Percentiles rank a stretch among this genome's conserved stretches.
phyloP scores from a whole-genome alignment of 1,139 yeast species.

The Sugiyamaella grinbergsii region DNA sequence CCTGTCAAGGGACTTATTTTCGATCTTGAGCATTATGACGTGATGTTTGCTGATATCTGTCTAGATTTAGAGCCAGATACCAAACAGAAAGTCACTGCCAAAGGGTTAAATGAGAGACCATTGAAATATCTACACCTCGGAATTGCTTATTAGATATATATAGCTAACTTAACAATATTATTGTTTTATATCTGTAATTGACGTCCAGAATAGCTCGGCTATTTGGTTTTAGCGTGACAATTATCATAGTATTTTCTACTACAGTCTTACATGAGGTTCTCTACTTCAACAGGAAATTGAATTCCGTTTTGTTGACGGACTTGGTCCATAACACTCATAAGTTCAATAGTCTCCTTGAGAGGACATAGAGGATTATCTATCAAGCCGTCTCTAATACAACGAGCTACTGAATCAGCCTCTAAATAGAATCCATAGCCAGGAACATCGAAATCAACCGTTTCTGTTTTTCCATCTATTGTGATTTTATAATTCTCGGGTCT shows the following conservation, averaged over 20 bases:
- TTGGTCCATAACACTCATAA: constrained; percentile 50
- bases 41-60: constrained; percentile 30
- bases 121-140: constrained; percentile 17
- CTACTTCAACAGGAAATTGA: constrained; percentile 46
- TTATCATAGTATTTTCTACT: too few species aligned
- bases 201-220: too few species aligned
- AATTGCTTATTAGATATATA: constrained; percentile 6
- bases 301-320: constrained; percentile 49
- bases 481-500: constrained; percentile 35
- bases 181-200: too few species aligned
- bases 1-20: constrained; percentile 30
- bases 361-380: constrained; percentile 46
- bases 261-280: constrained; percentile 19
- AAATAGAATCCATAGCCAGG: constrained; percentile 49
- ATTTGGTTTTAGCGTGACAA: too few species aligned
- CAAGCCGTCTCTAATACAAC: constrained; percentile 45
- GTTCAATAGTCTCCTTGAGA: constrained; percentile 48
- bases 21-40: constrained; percentile 25
- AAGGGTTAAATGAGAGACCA: constrained; percentile 23
- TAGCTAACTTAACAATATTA: too few species aligned
- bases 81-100: constrained; percentile 20
- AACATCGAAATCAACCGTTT: constrained; percentile 22
- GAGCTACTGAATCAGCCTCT: constrained; percentile 54
- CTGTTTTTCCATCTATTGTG: constrained; percentile 20
- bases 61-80: constrained; percentile 30